A percentile compares a stretch with the other conserved stretches of the same genome.
phyloP scores from a whole-genome alignment of 345 rosid species.

The Moringa oleifera region DNA sequence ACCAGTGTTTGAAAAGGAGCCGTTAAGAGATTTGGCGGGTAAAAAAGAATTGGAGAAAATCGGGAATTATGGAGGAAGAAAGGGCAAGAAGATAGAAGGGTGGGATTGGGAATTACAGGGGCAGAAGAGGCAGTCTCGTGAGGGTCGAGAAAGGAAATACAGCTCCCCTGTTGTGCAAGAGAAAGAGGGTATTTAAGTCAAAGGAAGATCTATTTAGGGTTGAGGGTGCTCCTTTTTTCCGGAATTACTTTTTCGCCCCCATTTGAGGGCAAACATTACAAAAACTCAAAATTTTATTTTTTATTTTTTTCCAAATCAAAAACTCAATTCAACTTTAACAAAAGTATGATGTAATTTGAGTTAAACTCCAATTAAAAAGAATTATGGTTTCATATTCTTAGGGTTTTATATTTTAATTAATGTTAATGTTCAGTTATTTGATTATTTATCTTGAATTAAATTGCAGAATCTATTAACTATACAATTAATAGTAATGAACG shows the following conservation, averaged over 20 bases:
- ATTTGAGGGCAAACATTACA: too few species aligned
- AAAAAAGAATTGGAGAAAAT: conserved; percentile 19
- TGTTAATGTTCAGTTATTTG: too few species aligned
- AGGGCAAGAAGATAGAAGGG: conserved; percentile 29
- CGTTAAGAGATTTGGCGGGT: conserved; percentile 51
- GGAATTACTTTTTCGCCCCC: conserved; percentile 33
- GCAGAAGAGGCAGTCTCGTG: conserved; percentile 50
- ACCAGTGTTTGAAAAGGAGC: conserved; percentile 21
- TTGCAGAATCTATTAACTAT: too few species aligned
- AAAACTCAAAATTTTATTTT: too few species aligned
- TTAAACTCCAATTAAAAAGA: too few species aligned
- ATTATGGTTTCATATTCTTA: too few species aligned
- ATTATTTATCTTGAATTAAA: too few species aligned
- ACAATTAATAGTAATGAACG: too few species aligned
- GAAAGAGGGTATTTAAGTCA: conserved; percentile 46
- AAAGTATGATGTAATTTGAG: too few species aligned
- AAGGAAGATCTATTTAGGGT: not conserved
- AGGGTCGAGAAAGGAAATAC: conserved; percentile 28
- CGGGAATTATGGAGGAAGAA: conserved; percentile 23
- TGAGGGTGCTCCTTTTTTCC: not conserved
- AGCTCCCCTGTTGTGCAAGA: conserved; percentile 12
- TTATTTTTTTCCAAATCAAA: too few species aligned
- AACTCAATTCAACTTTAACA: too few species aligned
- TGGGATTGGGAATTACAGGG: conserved; percentile 48
- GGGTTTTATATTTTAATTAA: too few species aligned